A percentile compares a stretch with the other conserved stretches of the same genome.
These are phyloP conservation scores for Phialophora chinensis DNA, from an alignment of 2,329 filamentous ascomycete genomes.

Conservation along the genomic window DNA sequence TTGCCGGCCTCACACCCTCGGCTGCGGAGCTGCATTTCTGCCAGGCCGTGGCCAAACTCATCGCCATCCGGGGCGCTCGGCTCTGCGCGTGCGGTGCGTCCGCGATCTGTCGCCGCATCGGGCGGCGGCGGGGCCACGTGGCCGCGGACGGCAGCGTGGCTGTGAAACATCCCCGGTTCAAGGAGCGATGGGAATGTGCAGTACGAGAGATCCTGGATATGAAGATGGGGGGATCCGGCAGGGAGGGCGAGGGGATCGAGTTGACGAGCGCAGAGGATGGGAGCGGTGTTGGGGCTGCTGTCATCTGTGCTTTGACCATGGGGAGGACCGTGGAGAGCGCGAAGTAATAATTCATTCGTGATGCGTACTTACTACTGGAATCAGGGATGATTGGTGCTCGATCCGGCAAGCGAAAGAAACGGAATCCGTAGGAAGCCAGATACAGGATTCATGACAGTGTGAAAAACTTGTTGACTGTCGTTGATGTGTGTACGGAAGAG, in stretches of 20 bases:
- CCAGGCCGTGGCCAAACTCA: constrained; percentile 86
- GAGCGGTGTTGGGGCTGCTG: constrained; percentile 48
- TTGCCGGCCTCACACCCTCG: constrained; percentile 12
- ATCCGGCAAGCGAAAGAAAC: no score
- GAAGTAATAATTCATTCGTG: neutral
- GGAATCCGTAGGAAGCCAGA: no score
- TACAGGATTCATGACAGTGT: no score
- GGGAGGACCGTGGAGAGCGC: constrained; percentile 24
- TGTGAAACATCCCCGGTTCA: constrained; percentile 52
- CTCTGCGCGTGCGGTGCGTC: constrained; percentile 93
- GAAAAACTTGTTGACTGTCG: no score
- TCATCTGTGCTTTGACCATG: constrained; percentile 45
- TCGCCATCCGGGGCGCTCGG: constrained; percentile 90
- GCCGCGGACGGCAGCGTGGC: constrained; percentile 69
- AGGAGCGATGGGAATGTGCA: constrained; percentile 49
- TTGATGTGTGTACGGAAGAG: no score
- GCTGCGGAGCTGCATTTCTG: constrained; percentile 48
- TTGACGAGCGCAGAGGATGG: constrained; percentile 51
- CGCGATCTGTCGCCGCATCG: constrained; percentile 96
- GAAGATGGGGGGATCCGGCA: constrained; percentile 28
- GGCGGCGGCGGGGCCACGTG: constrained; percentile 83
- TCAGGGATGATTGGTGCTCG: no score
- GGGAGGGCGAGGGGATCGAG: constrained; percentile 40
- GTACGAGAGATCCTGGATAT: constrained; percentile 49
- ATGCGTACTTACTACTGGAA: no score